Evolutionary conservation across 768 basidiomycete genomes (phyloP).

Genomic region (Lenzites betulinus): DNA sequence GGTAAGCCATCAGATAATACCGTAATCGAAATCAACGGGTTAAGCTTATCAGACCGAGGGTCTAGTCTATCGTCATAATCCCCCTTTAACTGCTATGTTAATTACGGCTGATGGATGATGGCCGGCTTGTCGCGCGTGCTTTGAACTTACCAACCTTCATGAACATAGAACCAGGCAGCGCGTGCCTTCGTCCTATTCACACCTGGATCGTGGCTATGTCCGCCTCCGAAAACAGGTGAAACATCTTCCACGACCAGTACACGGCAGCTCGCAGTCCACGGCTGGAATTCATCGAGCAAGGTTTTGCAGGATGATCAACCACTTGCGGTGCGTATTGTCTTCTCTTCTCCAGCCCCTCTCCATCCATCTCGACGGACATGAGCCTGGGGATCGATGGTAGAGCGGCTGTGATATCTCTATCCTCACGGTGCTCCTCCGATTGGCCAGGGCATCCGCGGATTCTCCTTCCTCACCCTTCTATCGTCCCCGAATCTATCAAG

Average conservation of each 20-base stretch:
- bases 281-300: background rate
- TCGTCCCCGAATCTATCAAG: slow-evolving; percentile 14
- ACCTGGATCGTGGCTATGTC: no score
- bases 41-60: no score
- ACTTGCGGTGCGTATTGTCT: slow-evolving; percentile 3
- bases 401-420: slow-evolving; percentile 13
- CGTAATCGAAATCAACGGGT: background rate
- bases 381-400: slow-evolving; percentile 19
- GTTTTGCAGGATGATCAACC: slow-evolving; percentile 6
- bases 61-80: no score
- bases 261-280: background rate
- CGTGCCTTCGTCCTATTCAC: no score
- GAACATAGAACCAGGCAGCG: no score
- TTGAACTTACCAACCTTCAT: background rate
- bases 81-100: background rate
- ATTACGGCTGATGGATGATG: background rate
- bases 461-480: slow-evolving; percentile 2
- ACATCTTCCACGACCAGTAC: background rate
- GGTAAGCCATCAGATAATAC: slow-evolving; percentile 8
- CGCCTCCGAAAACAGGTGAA: background rate
- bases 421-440: slow-evolving; percentile 15
- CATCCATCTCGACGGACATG: slow-evolving; percentile 21
- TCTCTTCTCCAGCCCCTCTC: slow-evolving; percentile 12
- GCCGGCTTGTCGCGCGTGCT: background rate
- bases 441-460: slow-evolving; percentile 7